Base-by-base conservation (phyloP, 2,329 filamentous ascomycete genomes). In the Scorias spongiosa region DNA sequence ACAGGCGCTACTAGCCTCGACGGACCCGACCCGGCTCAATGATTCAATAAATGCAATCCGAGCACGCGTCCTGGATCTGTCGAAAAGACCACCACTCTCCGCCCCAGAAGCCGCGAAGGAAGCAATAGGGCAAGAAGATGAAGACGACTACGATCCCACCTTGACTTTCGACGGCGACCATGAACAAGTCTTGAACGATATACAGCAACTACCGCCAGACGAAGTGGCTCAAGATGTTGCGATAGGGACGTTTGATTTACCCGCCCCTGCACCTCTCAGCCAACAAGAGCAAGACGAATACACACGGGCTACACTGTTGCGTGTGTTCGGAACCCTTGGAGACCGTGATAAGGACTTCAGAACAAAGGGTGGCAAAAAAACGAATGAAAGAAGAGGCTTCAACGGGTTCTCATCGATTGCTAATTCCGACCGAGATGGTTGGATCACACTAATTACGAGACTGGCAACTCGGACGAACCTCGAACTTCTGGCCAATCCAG, bases 101-200 rank as follows among this genome's bases (percentile, higher is more conserved):
- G 52, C 58, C 15, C 34, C 53, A 28, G 51, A 51, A 47, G 47
- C 61, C 52, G 51, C 61, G 48, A 44, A 53, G 50, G 51, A 60
- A 51, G 53, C 58, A 41, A 49, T 52, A 17, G 51, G 53, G 12
- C 48, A 48, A 29, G 78, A 82, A 6, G 87, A 93, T 37, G 88
- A 94, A 15, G 86, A 93, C 51, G 85, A 94, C 54, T 95, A 95
- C 57, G 89, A 95, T 55, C 88, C 89, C 0, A 84, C 93, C 56
- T 87, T 86, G 52, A 78, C 81, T 46, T 74, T 81, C 8, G 76
- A 78, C 30, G 85, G 93, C 60, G 79, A 85, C 51, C 76, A 76
- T 1, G 82, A 87, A 55, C 83, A 89, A 56, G 79, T 85, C 29
- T 64, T 81, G 41, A 84, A 89, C 61, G 84, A 84, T 57, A 70